Evolutionary conservation across 495 filamentous ascomycete genomes (phyloP).

Genomic region (Pseudotulostoma volvatum): DNA sequence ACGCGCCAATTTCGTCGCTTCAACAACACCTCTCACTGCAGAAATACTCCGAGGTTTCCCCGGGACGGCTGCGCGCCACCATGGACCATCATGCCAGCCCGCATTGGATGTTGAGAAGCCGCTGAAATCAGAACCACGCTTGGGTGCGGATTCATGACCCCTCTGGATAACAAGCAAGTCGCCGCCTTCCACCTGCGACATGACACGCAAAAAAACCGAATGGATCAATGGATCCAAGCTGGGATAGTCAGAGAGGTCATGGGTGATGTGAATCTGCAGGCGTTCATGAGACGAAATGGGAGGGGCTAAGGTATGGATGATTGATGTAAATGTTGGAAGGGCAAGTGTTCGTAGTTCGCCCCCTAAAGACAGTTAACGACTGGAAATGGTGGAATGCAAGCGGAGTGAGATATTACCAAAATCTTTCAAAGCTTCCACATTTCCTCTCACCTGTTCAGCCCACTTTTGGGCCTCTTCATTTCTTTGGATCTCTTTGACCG

Average conservation of each 20-base stretch:
- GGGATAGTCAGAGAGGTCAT: constrained; percentile 86
- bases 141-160: constrained; percentile 66
- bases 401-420: too few species aligned
- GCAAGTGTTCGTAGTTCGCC: constrained; percentile 80
- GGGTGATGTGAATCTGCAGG: constrained; percentile 93
- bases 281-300: constrained; percentile 96
- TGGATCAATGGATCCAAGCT: constrained; percentile 89
- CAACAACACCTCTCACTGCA: constrained; percentile 58
- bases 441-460: constrained; percentile 87
- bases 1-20: constrained; percentile 77
- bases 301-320: constrained; percentile 86
- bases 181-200: constrained; percentile 95
- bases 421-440: constrained; percentile 65
- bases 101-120: constrained; percentile 37
- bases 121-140: constrained; percentile 40
- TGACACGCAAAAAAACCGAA: constrained; percentile 84
- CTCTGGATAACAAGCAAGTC: constrained; percentile 94
- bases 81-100: constrained; percentile 79
- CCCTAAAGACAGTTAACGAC: constrained; percentile 37
- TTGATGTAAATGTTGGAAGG: constrained; percentile 84
- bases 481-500: constrained; percentile 86
- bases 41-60: constrained; percentile 57
- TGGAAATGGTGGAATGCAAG: too few species aligned
- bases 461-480: constrained; percentile 94
- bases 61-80: constrained; percentile 65